A percentile compares a stretch with the other conserved stretches of the same genome.
These are phyloP conservation scores for Ganoderma meredithae DNA, from an alignment of 1,284 basidiomycete genomes.

Conservation along the genomic window DNA sequence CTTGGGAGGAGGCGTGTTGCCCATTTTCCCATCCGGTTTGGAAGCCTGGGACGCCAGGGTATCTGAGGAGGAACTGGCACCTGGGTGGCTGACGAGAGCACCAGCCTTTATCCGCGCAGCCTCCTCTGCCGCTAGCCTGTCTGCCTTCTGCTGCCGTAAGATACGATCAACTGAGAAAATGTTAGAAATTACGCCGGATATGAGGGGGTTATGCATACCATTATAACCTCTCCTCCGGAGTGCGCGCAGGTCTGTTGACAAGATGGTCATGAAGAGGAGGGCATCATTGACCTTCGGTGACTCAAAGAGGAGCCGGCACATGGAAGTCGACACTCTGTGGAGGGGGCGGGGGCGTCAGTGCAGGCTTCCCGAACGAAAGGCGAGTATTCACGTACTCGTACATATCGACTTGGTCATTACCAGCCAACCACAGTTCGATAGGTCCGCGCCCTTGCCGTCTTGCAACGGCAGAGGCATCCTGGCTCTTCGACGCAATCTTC, in stretches of 20 bases:
- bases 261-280: slow-evolving; percentile 90
- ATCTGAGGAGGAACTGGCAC: slow-evolving; percentile 25
- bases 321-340: slow-evolving; percentile 76
- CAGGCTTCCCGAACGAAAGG: not conserved
- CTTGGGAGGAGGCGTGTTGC: slow-evolving; percentile 8
- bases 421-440: slow-evolving; percentile 81
- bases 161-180: slow-evolving; percentile 83
- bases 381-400: slow-evolving; percentile 77
- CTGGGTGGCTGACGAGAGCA: slow-evolving; percentile 9
- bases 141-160: slow-evolving; percentile 82
- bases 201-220: slow-evolving; percentile 48
- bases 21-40: slow-evolving; percentile 14
- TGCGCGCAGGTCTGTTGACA: slow-evolving; percentile 88
- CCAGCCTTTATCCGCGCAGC: slow-evolving; percentile 40
- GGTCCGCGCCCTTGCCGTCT: slow-evolving; percentile 62
- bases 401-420: slow-evolving; percentile 83
- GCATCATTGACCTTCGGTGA: slow-evolving; percentile 83
- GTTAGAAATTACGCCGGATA: slow-evolving; percentile 7
- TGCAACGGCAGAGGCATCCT: slow-evolving; percentile 82
- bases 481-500: slow-evolving; percentile 57
- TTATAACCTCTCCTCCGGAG: slow-evolving; percentile 89
- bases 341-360: slow-evolving; percentile 1
- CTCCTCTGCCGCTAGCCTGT: slow-evolving; percentile 68
- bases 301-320: slow-evolving; percentile 81
- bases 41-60: slow-evolving; percentile 21